phyloP scores from a whole-genome alignment of 805 yeast genomes.

The Ogataea methylovora region DNA sequence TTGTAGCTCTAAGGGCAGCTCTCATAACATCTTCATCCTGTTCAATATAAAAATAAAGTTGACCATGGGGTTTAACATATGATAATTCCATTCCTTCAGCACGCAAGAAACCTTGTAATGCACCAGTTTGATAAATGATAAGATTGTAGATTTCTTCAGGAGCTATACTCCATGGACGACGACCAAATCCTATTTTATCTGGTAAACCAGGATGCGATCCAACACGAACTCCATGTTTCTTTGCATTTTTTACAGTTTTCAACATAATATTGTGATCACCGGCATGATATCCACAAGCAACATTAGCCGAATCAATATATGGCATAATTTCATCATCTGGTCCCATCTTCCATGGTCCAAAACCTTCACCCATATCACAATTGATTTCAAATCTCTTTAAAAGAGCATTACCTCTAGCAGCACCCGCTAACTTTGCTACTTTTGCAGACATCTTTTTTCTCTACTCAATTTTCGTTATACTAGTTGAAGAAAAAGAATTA shows the following conservation, averaged over 20 bases:
- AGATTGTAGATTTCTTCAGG: conserved; percentile 29
- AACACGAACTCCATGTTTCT: conserved; percentile 25
- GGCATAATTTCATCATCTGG: conserved; percentile 35
- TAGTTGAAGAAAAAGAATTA: too few relatives aligned
- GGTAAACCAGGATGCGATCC: conserved; percentile 35
- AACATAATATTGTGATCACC: conserved; percentile 31
- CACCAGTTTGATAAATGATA: conserved; percentile 33
- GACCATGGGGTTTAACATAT: conserved; percentile 32
- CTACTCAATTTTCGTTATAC: too few relatives aligned
- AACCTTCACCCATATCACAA: conserved; percentile 31
- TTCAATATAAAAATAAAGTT: conserved; percentile 29
- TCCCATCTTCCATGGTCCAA: conserved; percentile 30
- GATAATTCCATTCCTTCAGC: conserved; percentile 27
- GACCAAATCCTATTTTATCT: conserved; percentile 32
- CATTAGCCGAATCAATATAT: conserved; percentile 29
- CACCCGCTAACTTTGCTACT: neutral
- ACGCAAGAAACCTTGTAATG: conserved; percentile 27
- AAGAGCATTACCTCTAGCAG: neutral
- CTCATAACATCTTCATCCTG: conserved; percentile 28
- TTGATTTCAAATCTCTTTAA: conserved; percentile 20
- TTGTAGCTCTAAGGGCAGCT: conserved; percentile 29
- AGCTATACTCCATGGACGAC: conserved; percentile 27
- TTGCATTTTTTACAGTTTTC: conserved; percentile 26
- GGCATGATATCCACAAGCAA: conserved; percentile 36
- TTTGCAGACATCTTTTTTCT: too few relatives aligned